These are phyloP conservation scores for Phoenix roebelenii DNA, from an alignment of 176 grass and related monocot genomes.

Conservation along the genomic window DNA sequence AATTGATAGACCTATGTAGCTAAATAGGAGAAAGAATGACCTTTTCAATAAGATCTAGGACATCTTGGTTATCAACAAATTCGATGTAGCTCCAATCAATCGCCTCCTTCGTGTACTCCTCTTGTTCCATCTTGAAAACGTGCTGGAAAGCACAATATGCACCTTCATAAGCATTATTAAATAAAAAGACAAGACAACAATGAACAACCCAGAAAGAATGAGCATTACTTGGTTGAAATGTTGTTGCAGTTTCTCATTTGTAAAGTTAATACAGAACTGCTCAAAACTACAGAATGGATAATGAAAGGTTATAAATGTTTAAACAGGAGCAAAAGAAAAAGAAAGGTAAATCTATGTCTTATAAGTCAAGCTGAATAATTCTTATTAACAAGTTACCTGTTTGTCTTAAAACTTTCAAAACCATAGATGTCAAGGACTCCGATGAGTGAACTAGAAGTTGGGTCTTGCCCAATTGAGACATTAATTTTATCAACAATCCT, in stretches of 20 bases:
- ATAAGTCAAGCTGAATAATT: not conserved
- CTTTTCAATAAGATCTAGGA: conserved; percentile 98
- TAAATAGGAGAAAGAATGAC: conserved; percentile 27
- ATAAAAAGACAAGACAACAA: conserved; percentile 2
- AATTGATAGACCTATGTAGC: not conserved
- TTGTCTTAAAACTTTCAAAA: conserved; percentile 98
- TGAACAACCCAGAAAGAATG: not conserved
- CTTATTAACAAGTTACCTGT: conserved; percentile 40
- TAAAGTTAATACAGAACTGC: conserved; percentile 98
- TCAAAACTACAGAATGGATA: conserved; percentile 56
- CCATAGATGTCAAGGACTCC: conserved; percentile 98
- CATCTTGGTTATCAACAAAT: conserved; percentile 99
- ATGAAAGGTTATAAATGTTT: not conserved
- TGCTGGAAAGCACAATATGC: conserved; percentile 58
- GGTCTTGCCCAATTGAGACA: conserved; percentile 89
- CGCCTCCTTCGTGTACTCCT: conserved; percentile 99
- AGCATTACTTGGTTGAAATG: conserved; percentile 95
- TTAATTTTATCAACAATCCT: conserved; percentile 99
- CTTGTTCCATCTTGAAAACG: conserved; percentile 99
- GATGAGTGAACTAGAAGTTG: conserved; percentile 82
- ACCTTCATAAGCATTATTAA: conserved; percentile 19
- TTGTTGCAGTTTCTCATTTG: conserved; percentile 97
- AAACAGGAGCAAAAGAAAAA: not conserved
- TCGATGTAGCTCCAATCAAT: conserved; percentile 99
- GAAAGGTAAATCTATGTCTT: not conserved